A percentile compares a stretch with the other conserved stretches of the same genome.
phyloP scores from a whole-genome alignment of 2,329 filamentous ascomycete genomes.

The Dactylellina cionopaga region DNA sequence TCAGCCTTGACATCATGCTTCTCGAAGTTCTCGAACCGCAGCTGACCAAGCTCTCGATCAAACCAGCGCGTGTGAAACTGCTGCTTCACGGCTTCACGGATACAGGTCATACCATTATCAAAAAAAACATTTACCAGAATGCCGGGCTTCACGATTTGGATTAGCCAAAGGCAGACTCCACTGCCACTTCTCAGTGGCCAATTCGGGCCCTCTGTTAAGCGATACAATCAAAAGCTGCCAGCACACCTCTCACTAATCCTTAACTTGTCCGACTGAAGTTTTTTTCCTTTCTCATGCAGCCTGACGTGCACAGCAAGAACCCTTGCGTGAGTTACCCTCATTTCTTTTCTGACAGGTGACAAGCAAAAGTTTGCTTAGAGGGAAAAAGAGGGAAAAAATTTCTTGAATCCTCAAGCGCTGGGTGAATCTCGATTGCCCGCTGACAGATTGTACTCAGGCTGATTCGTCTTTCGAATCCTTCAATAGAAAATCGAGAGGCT shows the following conservation, averaged over 20 bases:
- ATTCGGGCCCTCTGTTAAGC: conserved; percentile 23
- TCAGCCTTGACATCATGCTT: too few species aligned
- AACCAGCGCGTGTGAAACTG: background rate
- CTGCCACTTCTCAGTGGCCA: background rate
- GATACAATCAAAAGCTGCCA: conserved; percentile 50
- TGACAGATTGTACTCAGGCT: background rate
- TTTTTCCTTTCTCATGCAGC: conserved; percentile 33
- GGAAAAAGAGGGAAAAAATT: too few species aligned
- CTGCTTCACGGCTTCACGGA: background rate
- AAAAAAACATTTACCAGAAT: too few species aligned
- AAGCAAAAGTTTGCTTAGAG: background rate
- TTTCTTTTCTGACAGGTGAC: background rate
- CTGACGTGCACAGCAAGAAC: conserved; percentile 35
- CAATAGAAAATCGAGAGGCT: conserved; percentile 1
- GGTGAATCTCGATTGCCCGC: conserved; percentile 2
- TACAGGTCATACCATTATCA: too few species aligned
- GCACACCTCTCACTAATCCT: conserved; percentile 41
- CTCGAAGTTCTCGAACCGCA: too few species aligned
- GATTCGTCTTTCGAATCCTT: too few species aligned
- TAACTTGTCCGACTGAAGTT: too few species aligned
- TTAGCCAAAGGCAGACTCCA: too few species aligned
- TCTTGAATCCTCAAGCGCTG: conserved; percentile 16
- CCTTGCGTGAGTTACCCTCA: background rate
- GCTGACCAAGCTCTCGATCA: too few species aligned
- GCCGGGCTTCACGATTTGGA: too few species aligned